Conservation (phyloP, 371 early-diverging fungal genomes). For the Zychaea mexicana region DNA sequence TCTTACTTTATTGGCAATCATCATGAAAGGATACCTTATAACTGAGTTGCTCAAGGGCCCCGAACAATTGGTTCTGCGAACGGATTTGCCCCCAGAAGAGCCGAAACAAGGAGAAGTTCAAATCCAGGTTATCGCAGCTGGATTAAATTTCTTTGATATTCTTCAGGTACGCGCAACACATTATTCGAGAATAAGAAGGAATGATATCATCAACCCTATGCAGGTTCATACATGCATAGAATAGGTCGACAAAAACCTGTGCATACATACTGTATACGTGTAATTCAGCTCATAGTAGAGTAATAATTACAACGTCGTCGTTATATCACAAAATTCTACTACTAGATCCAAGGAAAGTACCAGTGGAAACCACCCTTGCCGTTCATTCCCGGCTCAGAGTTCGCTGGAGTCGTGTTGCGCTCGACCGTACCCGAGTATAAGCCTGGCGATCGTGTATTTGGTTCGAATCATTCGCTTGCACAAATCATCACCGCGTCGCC, state of each 20-base stretch:
- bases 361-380: constrained; percentile 83
- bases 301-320: not conserved
- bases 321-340: not conserved
- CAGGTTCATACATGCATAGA: too few relatives aligned
- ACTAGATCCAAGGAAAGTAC: constrained; percentile 79
- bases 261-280: too few relatives aligned
- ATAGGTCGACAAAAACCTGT: too few relatives aligned
- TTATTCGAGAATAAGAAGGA: not conserved
- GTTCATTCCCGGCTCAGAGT: constrained; percentile 83
- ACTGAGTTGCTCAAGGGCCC: constrained; percentile 73
- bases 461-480: constrained; percentile 70
- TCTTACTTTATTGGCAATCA: not conserved
- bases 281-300: too few relatives aligned
- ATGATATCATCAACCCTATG: not conserved
- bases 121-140: constrained; percentile 72
- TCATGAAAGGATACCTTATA: constrained; percentile 77
- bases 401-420: constrained; percentile 42
- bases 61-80: constrained; percentile 65
- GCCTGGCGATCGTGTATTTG: constrained; percentile 81
- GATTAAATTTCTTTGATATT: constrained; percentile 86
- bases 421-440: constrained; percentile 54
- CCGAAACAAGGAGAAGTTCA: constrained; percentile 66
- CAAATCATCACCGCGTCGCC: constrained; percentile 62
- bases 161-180: constrained; percentile 45
- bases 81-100: constrained; percentile 55